Conservation (phyloP, 1,284 basidiomycete genomes). For the Naganishia albida region DNA sequence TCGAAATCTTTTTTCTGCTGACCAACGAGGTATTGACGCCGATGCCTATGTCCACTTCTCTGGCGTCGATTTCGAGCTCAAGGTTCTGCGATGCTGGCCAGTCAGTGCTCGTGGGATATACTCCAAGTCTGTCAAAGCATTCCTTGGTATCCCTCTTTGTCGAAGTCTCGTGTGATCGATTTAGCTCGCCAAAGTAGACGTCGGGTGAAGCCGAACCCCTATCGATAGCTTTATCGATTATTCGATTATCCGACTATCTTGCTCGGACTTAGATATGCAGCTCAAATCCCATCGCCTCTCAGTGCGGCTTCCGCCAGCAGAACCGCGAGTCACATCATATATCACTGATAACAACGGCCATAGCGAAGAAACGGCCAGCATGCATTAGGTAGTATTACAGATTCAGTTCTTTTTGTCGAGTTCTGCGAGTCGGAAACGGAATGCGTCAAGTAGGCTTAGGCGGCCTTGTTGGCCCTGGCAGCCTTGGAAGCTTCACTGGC, state of each 20-base stretch:
- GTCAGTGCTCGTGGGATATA: not conserved
- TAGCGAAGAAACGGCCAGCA: not conserved
- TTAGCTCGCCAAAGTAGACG: not conserved
- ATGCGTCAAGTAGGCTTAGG: not conserved
- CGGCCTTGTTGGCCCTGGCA: slow-evolving; percentile 8
- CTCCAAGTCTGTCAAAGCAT: not conserved
- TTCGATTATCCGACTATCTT: not conserved
- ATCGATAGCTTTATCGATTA: no score
- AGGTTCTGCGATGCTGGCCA: not conserved
- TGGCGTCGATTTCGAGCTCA: not conserved
- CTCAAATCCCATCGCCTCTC: no score
- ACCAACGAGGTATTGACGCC: not conserved
- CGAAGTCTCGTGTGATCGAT: not conserved
- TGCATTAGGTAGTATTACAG: not conserved
- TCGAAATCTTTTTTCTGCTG: not conserved
- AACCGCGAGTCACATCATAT: no score
- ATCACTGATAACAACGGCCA: no score
- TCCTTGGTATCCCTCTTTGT: not conserved
- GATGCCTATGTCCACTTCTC: not conserved
- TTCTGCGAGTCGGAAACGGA: not conserved
- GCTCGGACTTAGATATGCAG: not conserved
- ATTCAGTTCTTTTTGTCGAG: slow-evolving; percentile 2
- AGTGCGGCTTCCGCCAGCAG: no score
- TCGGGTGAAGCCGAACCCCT: not conserved
- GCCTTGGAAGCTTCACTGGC: slow-evolving; percentile 62